Evolutionary conservation across 768 basidiomycete species (phyloP).

Genomic region (Kwoniella bestiolae): DNA sequence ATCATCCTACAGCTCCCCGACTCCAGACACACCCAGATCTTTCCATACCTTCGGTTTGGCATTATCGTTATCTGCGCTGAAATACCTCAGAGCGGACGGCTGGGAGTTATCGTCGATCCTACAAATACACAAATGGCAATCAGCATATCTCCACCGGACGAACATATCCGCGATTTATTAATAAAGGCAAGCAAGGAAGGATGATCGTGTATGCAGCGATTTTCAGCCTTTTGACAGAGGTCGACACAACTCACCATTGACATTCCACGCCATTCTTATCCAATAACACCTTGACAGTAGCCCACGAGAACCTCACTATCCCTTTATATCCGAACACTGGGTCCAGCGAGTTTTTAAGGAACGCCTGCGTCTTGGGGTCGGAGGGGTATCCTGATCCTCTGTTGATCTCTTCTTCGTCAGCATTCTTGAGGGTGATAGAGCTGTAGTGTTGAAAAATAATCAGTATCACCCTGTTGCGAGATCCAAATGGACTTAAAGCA

Average conservation of each 20-base stretch:
- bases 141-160: no score
- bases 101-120: conserved; percentile 83
- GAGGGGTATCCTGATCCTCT: conserved; percentile 91
- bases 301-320: conserved; percentile 92
- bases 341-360: conserved; percentile 76
- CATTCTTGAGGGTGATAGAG: not conserved
- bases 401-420: conserved; percentile 29
- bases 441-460: no score
- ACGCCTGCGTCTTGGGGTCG: conserved; percentile 92
- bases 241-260: conserved; percentile 81
- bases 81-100: conserved; percentile 73
- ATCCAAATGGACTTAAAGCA: no score
- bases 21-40: conserved; percentile 73
- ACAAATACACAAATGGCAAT: not conserved
- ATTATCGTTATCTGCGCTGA: conserved; percentile 74
- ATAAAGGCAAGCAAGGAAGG: no score
- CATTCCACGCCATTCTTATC: conserved; percentile 78
- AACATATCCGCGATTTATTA: no score
- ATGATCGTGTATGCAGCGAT: no score
- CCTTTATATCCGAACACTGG: conserved; percentile 91
- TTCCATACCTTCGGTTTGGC: conserved; percentile 72
- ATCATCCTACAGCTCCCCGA: conserved; percentile 72
- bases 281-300: conserved; percentile 81
- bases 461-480: no score
- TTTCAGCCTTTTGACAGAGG: no score